Evolutionary conservation across 2,329 filamentous ascomycete species (phyloP).

Genomic region (Ophiostoma piceae): DNA sequence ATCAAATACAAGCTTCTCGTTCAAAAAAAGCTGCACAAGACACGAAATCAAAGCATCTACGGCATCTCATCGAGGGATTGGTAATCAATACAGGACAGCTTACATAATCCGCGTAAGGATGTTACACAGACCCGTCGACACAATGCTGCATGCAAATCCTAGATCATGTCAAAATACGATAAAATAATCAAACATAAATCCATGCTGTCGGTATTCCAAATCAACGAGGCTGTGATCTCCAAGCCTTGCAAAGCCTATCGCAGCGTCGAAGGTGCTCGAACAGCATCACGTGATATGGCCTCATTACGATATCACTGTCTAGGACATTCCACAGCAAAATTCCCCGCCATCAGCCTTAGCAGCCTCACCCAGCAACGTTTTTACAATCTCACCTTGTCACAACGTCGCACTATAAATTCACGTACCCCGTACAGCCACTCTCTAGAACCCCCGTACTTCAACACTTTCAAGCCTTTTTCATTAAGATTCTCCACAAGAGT

Average conservation of each 20-base stretch:
- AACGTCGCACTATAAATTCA: not conserved
- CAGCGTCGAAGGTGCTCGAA: constrained; percentile 8
- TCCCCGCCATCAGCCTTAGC: constrained; percentile 1
- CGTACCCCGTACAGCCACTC: not conserved
- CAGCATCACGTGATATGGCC: not conserved
- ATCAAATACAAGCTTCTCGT: not conserved
- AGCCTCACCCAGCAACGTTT: not conserved
- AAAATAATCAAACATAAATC: too few relatives aligned
- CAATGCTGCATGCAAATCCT: not conserved
- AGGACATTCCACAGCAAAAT: constrained; percentile 11
- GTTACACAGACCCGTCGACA: not conserved
- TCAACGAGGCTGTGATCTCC: not conserved
- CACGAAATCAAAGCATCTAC: not conserved
- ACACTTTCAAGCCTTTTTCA: too few relatives aligned
- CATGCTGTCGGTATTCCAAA: not conserved
- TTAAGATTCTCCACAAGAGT: not conserved
- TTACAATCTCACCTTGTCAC: not conserved
- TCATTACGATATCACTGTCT: constrained; percentile 2
- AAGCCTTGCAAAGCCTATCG: not conserved
- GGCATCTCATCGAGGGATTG: not conserved
- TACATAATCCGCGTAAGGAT: not conserved
- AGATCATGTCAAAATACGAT: too few relatives aligned
- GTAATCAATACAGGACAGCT: not conserved
- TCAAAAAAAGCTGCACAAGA: not conserved
- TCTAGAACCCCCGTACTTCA: too few relatives aligned